These are phyloP conservation scores for Ottelia alismoides DNA, from an alignment of 106 monocot species.

Conservation along the genomic window DNA sequence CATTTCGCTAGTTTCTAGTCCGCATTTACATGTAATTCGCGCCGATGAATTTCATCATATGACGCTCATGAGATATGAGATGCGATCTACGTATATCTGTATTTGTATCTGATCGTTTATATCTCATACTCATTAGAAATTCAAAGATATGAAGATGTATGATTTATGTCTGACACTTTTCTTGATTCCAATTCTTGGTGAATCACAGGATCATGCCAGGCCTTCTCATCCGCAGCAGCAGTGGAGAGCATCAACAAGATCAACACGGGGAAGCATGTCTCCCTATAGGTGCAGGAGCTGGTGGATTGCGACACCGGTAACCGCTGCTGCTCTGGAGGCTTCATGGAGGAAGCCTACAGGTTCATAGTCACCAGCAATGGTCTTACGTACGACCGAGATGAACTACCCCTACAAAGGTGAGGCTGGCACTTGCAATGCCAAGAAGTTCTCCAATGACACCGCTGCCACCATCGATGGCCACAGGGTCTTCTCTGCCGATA, in stretches of 20 bases:
- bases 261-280: constrained; percentile 1
- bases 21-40: too few species aligned
- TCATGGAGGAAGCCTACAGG: neutral
- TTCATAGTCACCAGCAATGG: neutral
- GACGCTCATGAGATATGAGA: too few species aligned
- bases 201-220: constrained; percentile 1
- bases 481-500: too few species aligned
- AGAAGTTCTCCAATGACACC: neutral
- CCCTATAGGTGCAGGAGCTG: constrained; percentile 6
- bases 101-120: too few species aligned
- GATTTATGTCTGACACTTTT: too few species aligned
- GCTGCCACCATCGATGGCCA: neutral
- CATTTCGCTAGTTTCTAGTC: neutral
- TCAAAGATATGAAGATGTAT: too few species aligned
- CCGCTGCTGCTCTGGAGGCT: neutral
- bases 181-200: too few species aligned
- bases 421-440: neutral
- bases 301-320: constrained; percentile 3
- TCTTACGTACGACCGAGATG: constrained; percentile 1
- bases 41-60: too few species aligned
- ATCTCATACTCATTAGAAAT: too few species aligned
- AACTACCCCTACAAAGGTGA: constrained; percentile 1
- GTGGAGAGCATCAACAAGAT: constrained; percentile 2
- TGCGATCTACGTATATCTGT: too few species aligned
- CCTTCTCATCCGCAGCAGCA: constrained; percentile 1